A percentile compares a stretch with the other conserved stretches of the same genome.
Evolutionary conservation across 1,284 basidiomycete genomes (phyloP).

Genomic region (Leccinum proliferum): DNA sequence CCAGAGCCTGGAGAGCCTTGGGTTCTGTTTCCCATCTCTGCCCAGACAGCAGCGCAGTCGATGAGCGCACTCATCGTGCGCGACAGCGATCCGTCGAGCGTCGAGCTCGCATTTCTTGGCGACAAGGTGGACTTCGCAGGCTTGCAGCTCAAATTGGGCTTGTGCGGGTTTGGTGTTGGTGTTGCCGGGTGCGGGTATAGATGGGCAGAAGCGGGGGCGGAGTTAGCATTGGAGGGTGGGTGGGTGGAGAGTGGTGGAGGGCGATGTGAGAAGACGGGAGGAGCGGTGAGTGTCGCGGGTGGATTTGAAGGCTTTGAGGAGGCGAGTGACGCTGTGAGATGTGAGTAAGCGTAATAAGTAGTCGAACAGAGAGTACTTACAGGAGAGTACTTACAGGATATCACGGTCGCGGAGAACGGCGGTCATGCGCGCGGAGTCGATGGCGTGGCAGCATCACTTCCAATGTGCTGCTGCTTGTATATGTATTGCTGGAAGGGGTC

Average conservation of each 20-base stretch:
- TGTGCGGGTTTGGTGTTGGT: too few relatives aligned
- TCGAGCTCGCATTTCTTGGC: too few relatives aligned
- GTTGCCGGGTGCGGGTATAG: too few relatives aligned
- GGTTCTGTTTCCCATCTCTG: too few relatives aligned
- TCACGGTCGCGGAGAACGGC: conserved; percentile 63
- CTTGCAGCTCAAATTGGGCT: too few relatives aligned
- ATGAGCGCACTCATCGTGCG: conserved; percentile 22
- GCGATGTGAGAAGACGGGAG: conserved; percentile 18
- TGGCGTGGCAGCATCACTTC: too few relatives aligned
- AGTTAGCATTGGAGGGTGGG: conserved; percentile 22
- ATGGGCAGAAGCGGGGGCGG: conserved; percentile 12
- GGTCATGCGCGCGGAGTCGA: too few relatives aligned
- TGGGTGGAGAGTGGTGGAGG: conserved; percentile 29
- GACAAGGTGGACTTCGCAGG: too few relatives aligned
- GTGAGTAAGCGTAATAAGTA: not conserved
- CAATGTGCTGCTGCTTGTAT: too few relatives aligned
- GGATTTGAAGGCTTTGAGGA: conserved; percentile 69
- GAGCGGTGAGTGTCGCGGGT: conserved; percentile 38
- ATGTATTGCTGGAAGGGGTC: too few relatives aligned
- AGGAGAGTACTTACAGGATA: conserved; percentile 24
- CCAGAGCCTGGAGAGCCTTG: too few relatives aligned
- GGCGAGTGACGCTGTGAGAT: conserved; percentile 55
- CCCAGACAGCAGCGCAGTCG: too few relatives aligned
- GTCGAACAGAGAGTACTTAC: not conserved
- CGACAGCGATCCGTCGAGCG: conserved; percentile 25